A percentile compares a stretch with the other conserved stretches of the same genome.
Conservation (phyloP, 2,329 filamentous ascomycete genomes). For the Ceratocystis lukuohia region DNA sequence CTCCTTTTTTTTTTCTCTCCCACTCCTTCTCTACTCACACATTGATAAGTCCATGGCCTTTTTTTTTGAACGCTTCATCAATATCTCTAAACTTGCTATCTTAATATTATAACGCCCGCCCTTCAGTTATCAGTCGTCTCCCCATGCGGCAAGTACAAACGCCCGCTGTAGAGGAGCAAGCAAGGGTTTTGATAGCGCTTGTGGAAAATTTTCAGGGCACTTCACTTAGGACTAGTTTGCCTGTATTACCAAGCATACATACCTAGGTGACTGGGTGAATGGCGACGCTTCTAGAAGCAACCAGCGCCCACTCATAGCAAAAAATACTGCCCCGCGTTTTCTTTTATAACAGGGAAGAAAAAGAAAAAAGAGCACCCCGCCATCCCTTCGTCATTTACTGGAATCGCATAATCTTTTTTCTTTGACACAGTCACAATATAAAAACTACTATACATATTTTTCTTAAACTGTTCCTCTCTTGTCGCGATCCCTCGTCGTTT, state of each 20-base stretch:
- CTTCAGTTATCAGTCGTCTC: neutral
- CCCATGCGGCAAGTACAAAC: neutral
- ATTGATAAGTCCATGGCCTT: too few species aligned
- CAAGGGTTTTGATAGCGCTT: neutral
- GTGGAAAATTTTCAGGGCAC: slow-evolving; percentile 15
- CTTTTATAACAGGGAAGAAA: neutral
- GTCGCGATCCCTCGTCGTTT: neutral
- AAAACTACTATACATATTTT: neutral
- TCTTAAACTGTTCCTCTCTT: neutral
- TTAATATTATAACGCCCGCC: neutral
- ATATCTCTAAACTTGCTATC: too few species aligned
- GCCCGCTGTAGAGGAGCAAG: neutral
- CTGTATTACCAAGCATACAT: slow-evolving; percentile 6
- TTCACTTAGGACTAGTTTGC: neutral
- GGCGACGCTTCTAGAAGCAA: neutral
- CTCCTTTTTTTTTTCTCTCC: neutral
- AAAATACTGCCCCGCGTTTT: slow-evolving; percentile 15
- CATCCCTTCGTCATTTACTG: slow-evolving; percentile 22
- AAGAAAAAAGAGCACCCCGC: slow-evolving; percentile 14
- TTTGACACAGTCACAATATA: neutral
- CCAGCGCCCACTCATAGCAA: neutral
- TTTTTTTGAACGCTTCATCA: too few species aligned
- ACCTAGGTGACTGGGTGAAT: too few species aligned
- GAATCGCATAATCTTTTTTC: slow-evolving; percentile 8
- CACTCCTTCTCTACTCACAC: neutral